These are phyloP conservation scores for Calonectria fujianensis DNA, from an alignment of 2,329 filamentous ascomycete species.

Conservation along the genomic window DNA sequence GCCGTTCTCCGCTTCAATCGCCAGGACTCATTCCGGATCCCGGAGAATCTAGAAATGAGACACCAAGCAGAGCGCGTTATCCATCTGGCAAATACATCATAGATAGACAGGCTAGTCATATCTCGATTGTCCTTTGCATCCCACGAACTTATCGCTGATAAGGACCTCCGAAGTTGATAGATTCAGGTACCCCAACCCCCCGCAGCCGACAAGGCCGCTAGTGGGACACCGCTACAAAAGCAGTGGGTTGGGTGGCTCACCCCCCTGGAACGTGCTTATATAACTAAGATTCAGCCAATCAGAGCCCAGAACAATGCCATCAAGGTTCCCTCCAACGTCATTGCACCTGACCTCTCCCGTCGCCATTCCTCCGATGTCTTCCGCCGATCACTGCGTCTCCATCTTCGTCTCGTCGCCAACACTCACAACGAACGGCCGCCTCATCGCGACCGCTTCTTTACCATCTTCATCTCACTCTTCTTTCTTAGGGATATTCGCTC, in stretches of 20 bases:
- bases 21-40: background rate
- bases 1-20: background rate
- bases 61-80: background rate
- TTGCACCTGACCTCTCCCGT: conserved; percentile 24
- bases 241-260: background rate
- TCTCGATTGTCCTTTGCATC: background rate
- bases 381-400: background rate
- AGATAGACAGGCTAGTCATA: background rate
- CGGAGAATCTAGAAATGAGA: background rate
- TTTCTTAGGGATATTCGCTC: background rate
- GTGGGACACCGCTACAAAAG: conserved; percentile 7
- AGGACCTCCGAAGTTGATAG: background rate
- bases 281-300: conserved; percentile 27
- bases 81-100: background rate
- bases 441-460: background rate
- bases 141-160: background rate
- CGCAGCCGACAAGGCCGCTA: conserved; percentile 12
- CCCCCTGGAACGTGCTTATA: conserved; percentile 23
- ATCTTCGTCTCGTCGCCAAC: conserved; percentile 10
- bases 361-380: conserved; percentile 11
- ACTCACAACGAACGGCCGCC: background rate
- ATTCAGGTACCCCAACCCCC: conserved; percentile 6
- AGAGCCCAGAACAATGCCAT: background rate
- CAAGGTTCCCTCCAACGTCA: conserved; percentile 36
- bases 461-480: background rate